A percentile compares a stretch with the other conserved stretches of the same genome.
These are phyloP conservation scores for Starmerella powellii DNA, from an alignment of 805 yeast species.

Conservation along the genomic window DNA sequence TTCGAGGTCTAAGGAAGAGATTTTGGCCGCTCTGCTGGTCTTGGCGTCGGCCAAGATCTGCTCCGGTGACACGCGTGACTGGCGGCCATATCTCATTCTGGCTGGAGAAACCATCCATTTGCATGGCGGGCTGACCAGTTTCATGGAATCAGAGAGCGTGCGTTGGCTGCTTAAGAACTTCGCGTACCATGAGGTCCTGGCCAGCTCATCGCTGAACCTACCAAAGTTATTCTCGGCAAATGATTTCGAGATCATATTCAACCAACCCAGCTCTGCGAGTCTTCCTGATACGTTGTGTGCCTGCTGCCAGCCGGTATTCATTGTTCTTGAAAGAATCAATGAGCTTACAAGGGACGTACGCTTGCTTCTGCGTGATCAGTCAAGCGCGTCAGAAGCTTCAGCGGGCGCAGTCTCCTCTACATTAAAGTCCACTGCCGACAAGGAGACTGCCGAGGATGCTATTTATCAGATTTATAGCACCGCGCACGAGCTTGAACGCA, in stretches of 20 bases:
- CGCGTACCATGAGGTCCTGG: constrained; percentile 67
- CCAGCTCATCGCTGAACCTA: constrained; percentile 44
- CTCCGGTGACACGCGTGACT: constrained; percentile 64
- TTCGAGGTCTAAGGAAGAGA: constrained; percentile 25
- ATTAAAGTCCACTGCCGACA: too few relatives aligned
- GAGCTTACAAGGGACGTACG: constrained; percentile 41
- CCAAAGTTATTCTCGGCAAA: constrained; percentile 49
- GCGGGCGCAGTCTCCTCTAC: too few relatives aligned
- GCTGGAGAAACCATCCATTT: constrained; percentile 51
- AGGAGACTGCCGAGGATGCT: constrained; percentile 8
- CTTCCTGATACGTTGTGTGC: constrained; percentile 64
- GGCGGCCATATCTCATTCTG: constrained; percentile 55
- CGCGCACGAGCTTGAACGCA: constrained; percentile 34
- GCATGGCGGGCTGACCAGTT: constrained; percentile 48
- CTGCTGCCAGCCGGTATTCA: constrained; percentile 55
- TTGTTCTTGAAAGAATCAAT: constrained; percentile 55
- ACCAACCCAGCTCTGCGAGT: constrained; percentile 7
- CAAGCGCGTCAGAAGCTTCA: too few relatives aligned
- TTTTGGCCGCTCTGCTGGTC: constrained; percentile 55
- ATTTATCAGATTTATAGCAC: constrained; percentile 18
- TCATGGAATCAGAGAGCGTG: constrained; percentile 43
- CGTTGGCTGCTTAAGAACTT: constrained; percentile 67
- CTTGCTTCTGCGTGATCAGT: constrained; percentile 21
- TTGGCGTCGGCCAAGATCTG: constrained; percentile 74
- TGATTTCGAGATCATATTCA: constrained; percentile 14